Conservation (phyloP, 139 green algal species). For the Chlorella sp. region DNA sequence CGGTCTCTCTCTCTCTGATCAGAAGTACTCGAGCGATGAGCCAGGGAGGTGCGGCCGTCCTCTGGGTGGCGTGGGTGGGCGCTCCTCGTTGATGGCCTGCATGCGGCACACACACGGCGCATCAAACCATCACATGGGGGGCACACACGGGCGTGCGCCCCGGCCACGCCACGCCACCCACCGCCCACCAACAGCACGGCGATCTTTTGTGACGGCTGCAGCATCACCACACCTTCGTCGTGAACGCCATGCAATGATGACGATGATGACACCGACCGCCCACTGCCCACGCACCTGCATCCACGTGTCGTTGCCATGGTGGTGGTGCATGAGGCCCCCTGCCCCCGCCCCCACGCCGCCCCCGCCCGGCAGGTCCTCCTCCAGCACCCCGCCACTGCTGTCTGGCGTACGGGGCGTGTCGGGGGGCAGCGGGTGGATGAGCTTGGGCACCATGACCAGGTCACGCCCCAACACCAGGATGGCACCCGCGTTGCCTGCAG, state of each 20-base stretch:
- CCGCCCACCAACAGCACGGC: no score
- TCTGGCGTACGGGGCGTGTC: conserved; percentile 59
- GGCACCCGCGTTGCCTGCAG: conserved; percentile 88
- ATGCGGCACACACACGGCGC: no score
- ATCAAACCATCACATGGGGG: no score
- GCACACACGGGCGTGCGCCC: no score
- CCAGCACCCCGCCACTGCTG: conserved; percentile 21
- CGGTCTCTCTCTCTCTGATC: no score
- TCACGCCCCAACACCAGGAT: conserved; percentile 94
- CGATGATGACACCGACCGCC: no score
- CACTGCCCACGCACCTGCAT: conserved; percentile 42
- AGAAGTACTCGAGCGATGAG: conserved; percentile 62
- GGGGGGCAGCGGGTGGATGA: conserved; percentile 97
- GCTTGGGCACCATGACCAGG: conserved; percentile 96
- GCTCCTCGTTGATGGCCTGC: conserved; percentile 82
- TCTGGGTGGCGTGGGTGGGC: conserved; percentile 83
- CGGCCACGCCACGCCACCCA: no score
- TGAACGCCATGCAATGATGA: no score
- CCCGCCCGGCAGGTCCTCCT: conserved; percentile 16
- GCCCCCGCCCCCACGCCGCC: no score
- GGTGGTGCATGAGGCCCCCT: no score
- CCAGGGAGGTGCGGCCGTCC: conserved; percentile 57
- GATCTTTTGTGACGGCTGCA: no score
- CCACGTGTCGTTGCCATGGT: conserved; percentile 42
- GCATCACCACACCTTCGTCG: no score